These are phyloP conservation scores for Trichoderma arundinaceum DNA, from an alignment of 2,329 filamentous ascomycete genomes.

Conservation along the genomic window DNA sequence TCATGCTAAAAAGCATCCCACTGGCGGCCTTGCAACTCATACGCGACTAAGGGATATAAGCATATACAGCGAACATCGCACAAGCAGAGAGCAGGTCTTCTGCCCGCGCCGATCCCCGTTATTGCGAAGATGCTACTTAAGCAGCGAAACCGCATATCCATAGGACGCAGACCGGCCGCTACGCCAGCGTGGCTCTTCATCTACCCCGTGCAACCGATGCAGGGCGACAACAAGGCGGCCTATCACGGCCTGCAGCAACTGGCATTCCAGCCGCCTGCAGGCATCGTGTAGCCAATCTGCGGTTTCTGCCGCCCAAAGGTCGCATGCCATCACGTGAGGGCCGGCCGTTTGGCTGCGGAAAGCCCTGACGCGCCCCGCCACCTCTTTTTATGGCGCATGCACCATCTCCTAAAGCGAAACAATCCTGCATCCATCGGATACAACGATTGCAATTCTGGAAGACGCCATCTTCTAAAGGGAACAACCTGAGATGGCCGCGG, in stretches of 20 bases:
- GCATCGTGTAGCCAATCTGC: slow-evolving; percentile 17
- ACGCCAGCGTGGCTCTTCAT: neutral
- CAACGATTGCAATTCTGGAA: slow-evolving; percentile 46
- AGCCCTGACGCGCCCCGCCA: slow-evolving; percentile 39
- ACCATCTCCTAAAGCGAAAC: slow-evolving; percentile 45
- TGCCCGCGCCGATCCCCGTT: slow-evolving; percentile 2
- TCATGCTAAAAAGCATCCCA: neutral
- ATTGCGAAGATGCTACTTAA: slow-evolving; percentile 9
- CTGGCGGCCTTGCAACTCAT: neutral
- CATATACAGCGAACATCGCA: neutral
- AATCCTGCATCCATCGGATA: slow-evolving; percentile 47
- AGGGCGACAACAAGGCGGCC: slow-evolving; percentile 4
- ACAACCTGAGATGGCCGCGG: slow-evolving; percentile 44
- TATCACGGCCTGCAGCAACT: slow-evolving; percentile 3
- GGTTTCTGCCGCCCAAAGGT: neutral
- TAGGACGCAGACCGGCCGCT: neutral
- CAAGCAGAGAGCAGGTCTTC: neutral
- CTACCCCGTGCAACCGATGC: slow-evolving; percentile 5
- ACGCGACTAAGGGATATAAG: slow-evolving; percentile 18
- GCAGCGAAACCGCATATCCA: neutral
- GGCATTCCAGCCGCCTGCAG: slow-evolving; percentile 12
- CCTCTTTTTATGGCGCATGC: slow-evolving; percentile 40
- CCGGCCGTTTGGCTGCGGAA: neutral
- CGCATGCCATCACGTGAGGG: slow-evolving; percentile 19
- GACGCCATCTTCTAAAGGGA: slow-evolving; percentile 41